Percentiles rank a stretch among this genome's conserved stretches.
These are phyloP conservation scores for Neofusicoccum kwambonambiense DNA, from an alignment of 2,329 filamentous ascomycete genomes.

Conservation along the genomic window DNA sequence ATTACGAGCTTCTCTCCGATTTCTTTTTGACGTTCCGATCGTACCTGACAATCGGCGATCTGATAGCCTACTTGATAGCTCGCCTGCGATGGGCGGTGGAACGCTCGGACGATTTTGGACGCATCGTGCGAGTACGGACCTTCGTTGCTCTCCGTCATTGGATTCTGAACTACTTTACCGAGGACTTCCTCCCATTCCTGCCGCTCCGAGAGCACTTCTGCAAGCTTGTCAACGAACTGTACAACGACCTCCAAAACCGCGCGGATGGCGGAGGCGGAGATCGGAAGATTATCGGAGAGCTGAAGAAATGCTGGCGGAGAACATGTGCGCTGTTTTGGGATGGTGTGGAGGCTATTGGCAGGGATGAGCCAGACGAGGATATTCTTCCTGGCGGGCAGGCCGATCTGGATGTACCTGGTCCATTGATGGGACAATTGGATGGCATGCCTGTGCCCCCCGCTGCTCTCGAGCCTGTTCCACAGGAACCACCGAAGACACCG, in stretches of 20 bases:
- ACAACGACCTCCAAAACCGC: slow-evolving; percentile 51
- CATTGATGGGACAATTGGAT: background rate
- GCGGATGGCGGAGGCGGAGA: slow-evolving; percentile 58
- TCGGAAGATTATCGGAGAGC: slow-evolving; percentile 84
- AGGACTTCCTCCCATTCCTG: slow-evolving; percentile 83
- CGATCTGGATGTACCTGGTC: slow-evolving; percentile 28
- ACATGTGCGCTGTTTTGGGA: slow-evolving; percentile 92
- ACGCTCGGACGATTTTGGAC: slow-evolving; percentile 77
- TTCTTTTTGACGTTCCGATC: slow-evolving; percentile 95
- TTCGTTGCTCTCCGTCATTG: slow-evolving; percentile 96
- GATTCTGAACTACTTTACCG: slow-evolving; percentile 96
- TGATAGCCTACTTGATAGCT: slow-evolving; percentile 81
- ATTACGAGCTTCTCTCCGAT: slow-evolving; percentile 95
- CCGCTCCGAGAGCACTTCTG: slow-evolving; percentile 76
- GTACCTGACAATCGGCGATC: slow-evolving; percentile 73
- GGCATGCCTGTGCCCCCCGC: background rate
- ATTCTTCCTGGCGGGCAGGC: slow-evolving; percentile 74
- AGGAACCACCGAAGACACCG: background rate
- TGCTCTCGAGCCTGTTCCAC: background rate
- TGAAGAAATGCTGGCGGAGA: slow-evolving; percentile 96
- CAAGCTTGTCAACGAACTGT: slow-evolving; percentile 68
- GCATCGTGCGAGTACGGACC: slow-evolving; percentile 90
- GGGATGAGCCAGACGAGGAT: slow-evolving; percentile 61
- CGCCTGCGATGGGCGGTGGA: slow-evolving; percentile 83
- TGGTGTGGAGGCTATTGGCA: slow-evolving; percentile 61